These are phyloP conservation scores for Solanum acaule DNA, from an alignment of 257 asterid genomes.

Conservation along the genomic window DNA sequence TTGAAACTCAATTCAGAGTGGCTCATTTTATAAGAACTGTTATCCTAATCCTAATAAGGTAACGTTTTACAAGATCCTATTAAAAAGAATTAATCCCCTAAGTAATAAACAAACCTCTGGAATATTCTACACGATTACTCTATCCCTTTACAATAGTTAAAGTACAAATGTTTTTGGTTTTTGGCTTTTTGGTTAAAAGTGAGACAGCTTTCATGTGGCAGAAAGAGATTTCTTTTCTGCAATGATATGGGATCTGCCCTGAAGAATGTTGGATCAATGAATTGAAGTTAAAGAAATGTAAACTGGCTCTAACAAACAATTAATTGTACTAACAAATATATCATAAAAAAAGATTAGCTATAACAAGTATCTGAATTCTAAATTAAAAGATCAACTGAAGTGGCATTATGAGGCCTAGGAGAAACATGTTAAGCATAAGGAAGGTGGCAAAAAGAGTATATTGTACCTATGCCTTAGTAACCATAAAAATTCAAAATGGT, in stretches of 20 bases:
- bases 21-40: not conserved
- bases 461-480: not conserved
- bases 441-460: not conserved
- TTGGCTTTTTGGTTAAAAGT: not conserved
- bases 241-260: not conserved
- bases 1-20: not conserved
- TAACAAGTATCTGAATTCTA: not conserved
- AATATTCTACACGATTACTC: not conserved
- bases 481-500: not conserved
- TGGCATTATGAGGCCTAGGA: not conserved
- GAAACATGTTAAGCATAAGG: not conserved
- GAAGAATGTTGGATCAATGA: not conserved
- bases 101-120: not conserved
- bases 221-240: not conserved
- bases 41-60: not conserved
- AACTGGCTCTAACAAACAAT: not conserved
- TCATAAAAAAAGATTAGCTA: not conserved
- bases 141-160: not conserved
- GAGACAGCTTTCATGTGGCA: not conserved
- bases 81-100: not conserved
- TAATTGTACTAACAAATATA: not conserved
- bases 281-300: not conserved
- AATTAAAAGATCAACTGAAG: not conserved
- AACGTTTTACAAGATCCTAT: not conserved
- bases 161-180: not conserved